phyloP scores from a whole-genome alignment of 192 early-diverging fungal genomes.

The Coemansia sp. region DNA sequence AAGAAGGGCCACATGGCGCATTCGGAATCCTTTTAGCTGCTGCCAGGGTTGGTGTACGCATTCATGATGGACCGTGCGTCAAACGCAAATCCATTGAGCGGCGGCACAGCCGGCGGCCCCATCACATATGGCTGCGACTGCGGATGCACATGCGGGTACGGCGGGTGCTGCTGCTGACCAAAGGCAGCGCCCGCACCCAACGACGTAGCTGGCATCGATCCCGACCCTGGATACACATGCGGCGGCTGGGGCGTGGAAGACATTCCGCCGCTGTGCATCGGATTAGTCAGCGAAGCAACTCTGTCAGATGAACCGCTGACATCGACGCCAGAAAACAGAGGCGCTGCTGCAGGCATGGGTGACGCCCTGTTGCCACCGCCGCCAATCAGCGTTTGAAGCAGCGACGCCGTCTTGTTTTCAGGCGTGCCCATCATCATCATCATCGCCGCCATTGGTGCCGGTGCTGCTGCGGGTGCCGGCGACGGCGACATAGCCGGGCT shows the following conservation, averaged over 20 bases:
- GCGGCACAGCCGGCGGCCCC: not conserved
- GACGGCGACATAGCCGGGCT: not conserved
- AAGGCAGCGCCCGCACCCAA: not conserved
- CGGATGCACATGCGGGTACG: too few species aligned
- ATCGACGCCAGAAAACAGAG: not conserved
- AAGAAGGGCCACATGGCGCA: too few species aligned
- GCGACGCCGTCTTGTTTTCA: slow-evolving; percentile 36
- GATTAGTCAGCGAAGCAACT: slow-evolving; percentile 44
- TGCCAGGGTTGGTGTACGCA: slow-evolving; percentile 11
- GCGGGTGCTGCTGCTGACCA: slow-evolving; percentile 7
- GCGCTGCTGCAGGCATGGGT: not conserved
- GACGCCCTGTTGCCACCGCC: slow-evolving; percentile 18
- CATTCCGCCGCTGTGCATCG: slow-evolving; percentile 50
- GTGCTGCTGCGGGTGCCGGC: not conserved
- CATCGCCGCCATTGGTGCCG: not conserved
- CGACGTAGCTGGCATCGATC: not conserved
- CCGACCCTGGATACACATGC: not conserved
- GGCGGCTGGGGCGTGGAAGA: slow-evolving; percentile 19
- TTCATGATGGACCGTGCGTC: slow-evolving; percentile 39
- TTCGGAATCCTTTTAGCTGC: not conserved
- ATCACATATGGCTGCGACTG: not conserved
- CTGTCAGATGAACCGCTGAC: too few species aligned
- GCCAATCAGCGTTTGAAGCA: slow-evolving; percentile 54
- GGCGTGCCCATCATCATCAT: not conserved
- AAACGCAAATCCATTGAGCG: slow-evolving; percentile 30